A percentile compares a stretch with the other conserved stretches of the same genome.
phyloP scores from a whole-genome alignment of 768 basidiomycete genomes.

The Termitomyces titanicus region DNA sequence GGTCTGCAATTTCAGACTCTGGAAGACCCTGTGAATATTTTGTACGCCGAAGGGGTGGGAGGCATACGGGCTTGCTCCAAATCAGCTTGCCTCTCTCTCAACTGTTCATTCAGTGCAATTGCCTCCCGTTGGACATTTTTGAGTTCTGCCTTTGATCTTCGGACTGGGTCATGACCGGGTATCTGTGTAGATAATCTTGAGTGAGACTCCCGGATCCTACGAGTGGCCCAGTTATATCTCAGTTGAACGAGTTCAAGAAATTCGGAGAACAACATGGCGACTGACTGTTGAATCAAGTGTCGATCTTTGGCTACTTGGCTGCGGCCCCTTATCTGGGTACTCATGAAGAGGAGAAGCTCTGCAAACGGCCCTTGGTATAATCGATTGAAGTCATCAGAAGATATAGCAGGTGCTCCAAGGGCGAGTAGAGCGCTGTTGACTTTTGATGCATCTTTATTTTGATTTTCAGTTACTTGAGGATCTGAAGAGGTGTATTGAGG shows the following conservation, averaged over 20 bases:
- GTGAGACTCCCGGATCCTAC: constrained; percentile 7
- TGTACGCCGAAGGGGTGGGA: not conserved
- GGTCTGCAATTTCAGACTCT: not conserved
- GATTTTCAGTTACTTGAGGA: not conserved
- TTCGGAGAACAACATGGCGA: not conserved
- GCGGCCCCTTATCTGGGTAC: constrained; percentile 16
- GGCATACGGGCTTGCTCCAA: constrained; percentile 9
- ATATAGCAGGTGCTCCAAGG: constrained; percentile 14
- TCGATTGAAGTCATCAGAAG: constrained; percentile 14
- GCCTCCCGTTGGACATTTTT: not conserved
- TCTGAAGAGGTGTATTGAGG: not conserved
- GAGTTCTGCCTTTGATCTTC: constrained; percentile 1
- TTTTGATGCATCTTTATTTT: not conserved
- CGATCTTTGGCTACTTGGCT: constrained; percentile 10
- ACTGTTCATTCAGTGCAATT: constrained; percentile 1
- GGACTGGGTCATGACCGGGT: constrained; percentile 1
- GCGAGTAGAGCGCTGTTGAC: constrained; percentile 6
- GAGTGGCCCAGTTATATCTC: not conserved
- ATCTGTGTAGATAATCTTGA: constrained; percentile 1
- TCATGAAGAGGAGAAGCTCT: constrained; percentile 13
- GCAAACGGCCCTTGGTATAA: constrained; percentile 15
- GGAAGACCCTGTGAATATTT: not conserved
- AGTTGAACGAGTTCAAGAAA: not conserved
- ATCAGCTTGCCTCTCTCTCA: constrained; percentile 12
- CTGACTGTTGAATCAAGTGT: constrained; percentile 13